Base-by-base conservation (phyloP, 495 filamentous ascomycete genomes). In the Tuber microsphaerosporum region DNA sequence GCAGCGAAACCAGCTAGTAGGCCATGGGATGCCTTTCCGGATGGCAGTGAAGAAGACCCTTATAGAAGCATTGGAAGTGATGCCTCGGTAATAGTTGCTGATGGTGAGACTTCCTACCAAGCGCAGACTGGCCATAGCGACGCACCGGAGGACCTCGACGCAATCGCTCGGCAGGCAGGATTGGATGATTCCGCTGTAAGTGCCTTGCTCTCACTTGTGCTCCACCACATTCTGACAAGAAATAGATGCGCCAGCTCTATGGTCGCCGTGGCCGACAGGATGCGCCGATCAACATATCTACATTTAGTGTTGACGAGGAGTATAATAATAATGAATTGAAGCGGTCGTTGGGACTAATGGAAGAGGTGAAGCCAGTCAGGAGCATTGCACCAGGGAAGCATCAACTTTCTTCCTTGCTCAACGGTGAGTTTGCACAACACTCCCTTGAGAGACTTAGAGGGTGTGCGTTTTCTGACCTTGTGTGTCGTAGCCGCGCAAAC, bases 181-280 rank as follows among this genome's bases (percentile, higher is more conserved):
- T 56, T 83, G 22, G 75, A 75, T 72, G 81, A 83, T 56, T 65
- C 75, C 46, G 81, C 81, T 43, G 81, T 82, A 77, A 56, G 73
- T 74, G 10, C 42, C 46, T 73, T 73, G 16, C 34, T 70, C 22
- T 51, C 10, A 4, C 45, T 26, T 19, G 22, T 6, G 5, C 45
- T 26, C 42, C 2, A 8, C 34, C 22, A 16, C 22, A 12, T 37
- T 44, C 41, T 48, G 22, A 43, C 41, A 44, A 44, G 74, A 12
- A 75, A 68, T 20, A 82, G 80, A 82, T 82, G 81, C 80, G 81
- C n/a, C 81, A 82, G 69, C 77, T 82, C 22, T 82, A 82, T 56
- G 81, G 81, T 12, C 80, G 81, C 22, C 81, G 77, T 37, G 81
- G 81, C n/a, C 76, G 76, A 19, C 72, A 71, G 26, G 75, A 76